Evolutionary conservation across 169 alveolate species (phyloP).

Genomic region (Eimeria zaria): DNA sequence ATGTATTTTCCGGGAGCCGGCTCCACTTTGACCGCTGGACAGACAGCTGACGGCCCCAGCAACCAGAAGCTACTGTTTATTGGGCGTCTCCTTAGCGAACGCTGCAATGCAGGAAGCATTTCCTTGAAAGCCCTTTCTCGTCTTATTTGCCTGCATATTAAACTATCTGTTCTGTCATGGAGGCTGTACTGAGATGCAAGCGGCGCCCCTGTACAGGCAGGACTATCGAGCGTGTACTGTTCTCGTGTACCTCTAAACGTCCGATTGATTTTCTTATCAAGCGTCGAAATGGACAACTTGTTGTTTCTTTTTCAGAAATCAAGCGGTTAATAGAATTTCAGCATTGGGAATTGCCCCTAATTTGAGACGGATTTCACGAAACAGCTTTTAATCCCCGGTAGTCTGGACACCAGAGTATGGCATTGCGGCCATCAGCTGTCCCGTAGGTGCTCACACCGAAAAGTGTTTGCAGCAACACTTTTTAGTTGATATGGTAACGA

Average conservation of each 20-base stretch:
- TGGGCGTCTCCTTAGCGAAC: constrained; percentile 13
- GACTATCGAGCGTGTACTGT: constrained; percentile 42
- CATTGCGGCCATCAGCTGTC: background rate
- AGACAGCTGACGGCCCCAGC: constrained; percentile 36
- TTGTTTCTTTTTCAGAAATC: background rate
- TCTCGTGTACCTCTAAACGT: background rate
- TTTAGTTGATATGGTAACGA: background rate
- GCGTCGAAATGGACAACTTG: background rate
- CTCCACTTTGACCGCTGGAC: constrained; percentile 59
- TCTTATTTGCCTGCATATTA: background rate
- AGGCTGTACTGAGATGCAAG: background rate
- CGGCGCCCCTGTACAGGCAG: background rate
- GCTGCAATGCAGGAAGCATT: constrained; percentile 1
- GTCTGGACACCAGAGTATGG: background rate
- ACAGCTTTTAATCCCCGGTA: constrained; percentile 1
- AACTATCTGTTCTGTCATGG: background rate
- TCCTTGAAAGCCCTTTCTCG: background rate
- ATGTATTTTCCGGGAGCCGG: background rate
- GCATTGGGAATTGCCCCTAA: background rate
- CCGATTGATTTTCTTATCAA: background rate
- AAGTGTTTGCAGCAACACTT: background rate
- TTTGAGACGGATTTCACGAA: background rate
- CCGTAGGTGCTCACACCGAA: constrained; percentile 20
- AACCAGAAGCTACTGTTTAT: background rate
- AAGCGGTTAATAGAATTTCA: background rate